Percentiles rank a stretch among this genome's conserved stretches.
phyloP scores from a whole-genome alignment of 192 early-diverging fungal species.

The Podila horticola region DNA sequence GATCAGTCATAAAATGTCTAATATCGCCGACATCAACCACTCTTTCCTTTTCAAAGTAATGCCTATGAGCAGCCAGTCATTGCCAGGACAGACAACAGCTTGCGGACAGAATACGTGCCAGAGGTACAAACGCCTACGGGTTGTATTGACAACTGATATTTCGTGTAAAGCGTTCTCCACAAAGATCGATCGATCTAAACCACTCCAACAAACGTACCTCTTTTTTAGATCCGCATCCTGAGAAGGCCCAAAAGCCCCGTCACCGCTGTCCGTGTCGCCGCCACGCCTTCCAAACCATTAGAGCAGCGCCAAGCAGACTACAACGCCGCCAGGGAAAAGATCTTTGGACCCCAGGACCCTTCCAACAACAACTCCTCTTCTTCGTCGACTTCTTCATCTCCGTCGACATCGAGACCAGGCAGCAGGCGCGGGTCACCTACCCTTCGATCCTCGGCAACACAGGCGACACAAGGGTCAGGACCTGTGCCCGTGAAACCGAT shows the following conservation, averaged over 20 bases:
- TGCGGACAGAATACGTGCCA: not conserved
- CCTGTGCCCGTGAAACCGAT: constrained; percentile 14
- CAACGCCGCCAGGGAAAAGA: constrained; percentile 46
- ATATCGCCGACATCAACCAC: no score
- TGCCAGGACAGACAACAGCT: not conserved
- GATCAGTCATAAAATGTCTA: no score
- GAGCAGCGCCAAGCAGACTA: constrained; percentile 47
- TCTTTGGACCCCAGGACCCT: constrained; percentile 31
- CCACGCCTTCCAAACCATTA: constrained; percentile 17
- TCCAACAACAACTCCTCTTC: not conserved
- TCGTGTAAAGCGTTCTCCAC: no score
- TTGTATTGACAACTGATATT: no score
- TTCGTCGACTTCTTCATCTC: constrained; percentile 13
- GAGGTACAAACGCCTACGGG: no score
- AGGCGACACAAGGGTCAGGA: not conserved
- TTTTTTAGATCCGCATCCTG: constrained; percentile 36
- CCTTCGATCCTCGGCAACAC: not conserved
- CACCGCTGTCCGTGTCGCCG: not conserved
- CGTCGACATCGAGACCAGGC: not conserved
- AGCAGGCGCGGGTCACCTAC: constrained; percentile 1
- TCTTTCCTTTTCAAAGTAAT: no score
- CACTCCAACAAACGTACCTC: not conserved
- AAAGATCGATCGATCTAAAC: no score
- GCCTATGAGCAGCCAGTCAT: no score
- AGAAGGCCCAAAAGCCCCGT: constrained; percentile 44